phyloP scores from a whole-genome alignment of 371 early-diverging fungal species.

The Syncephalastrum contaminatum region DNA sequence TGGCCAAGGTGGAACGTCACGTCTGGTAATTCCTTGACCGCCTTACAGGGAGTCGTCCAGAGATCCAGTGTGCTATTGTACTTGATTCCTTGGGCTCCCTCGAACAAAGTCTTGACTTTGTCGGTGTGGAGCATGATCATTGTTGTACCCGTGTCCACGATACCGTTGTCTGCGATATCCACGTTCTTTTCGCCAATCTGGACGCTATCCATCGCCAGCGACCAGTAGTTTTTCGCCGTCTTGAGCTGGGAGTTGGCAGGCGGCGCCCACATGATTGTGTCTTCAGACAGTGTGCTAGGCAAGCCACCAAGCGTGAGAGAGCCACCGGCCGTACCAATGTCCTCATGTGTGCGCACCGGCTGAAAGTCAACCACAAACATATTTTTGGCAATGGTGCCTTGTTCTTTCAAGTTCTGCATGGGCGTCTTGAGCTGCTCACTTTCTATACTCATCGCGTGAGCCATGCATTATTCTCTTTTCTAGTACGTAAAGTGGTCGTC shows the following conservation, averaged over 20 bases:
- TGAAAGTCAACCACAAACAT: conserved; percentile 44
- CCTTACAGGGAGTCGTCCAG: conserved; percentile 11
- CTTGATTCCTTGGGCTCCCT: not conserved
- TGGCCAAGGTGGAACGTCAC: conserved; percentile 8
- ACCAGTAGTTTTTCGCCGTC: conserved; percentile 29
- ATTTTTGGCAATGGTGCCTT: conserved; percentile 25
- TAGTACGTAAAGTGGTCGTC: not conserved
- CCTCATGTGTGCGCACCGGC: conserved; percentile 16
- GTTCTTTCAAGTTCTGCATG: conserved; percentile 8
- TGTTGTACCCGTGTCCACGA: conserved; percentile 44
- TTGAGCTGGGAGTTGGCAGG: too few relatives aligned
- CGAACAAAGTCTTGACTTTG: not conserved
- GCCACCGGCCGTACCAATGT: conserved; percentile 29
- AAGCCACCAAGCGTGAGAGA: conserved; percentile 39
- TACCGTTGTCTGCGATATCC: conserved; percentile 8
- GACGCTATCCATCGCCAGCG: conserved; percentile 27
- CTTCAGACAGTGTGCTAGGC: conserved; percentile 1
- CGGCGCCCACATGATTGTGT: too few relatives aligned
- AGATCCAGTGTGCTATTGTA: conserved; percentile 6
- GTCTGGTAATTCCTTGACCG: conserved; percentile 1
- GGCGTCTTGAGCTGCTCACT: conserved; percentile 7
- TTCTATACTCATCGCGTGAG: not conserved
- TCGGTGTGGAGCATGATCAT: conserved; percentile 22
- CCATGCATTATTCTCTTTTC: not conserved
- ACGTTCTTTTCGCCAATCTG: conserved; percentile 14